Percentiles rank a stretch among this genome's conserved stretches.
Conservation (phyloP, 2,329 filamentous ascomycete genomes). For the Diplodia seriata region DNA sequence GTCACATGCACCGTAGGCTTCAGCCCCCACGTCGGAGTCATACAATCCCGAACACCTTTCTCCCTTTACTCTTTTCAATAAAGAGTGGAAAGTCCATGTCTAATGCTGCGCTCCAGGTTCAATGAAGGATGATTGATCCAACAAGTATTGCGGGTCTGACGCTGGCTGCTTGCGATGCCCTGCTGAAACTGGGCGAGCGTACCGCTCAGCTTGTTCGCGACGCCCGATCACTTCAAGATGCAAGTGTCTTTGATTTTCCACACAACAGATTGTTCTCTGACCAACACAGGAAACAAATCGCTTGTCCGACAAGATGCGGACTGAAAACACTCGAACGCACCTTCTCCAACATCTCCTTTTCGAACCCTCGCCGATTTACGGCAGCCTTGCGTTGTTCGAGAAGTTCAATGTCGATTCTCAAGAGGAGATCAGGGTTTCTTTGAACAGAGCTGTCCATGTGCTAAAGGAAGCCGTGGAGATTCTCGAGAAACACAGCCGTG, state of each 20-base stretch:
- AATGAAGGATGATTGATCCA: conserved; percentile 33
- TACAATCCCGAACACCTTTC: too few relatives aligned
- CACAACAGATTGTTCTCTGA: too few relatives aligned
- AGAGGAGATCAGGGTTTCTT: conserved; percentile 33
- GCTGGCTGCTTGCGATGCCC: conserved; percentile 33
- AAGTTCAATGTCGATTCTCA: conserved; percentile 34
- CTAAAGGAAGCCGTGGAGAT: conserved; percentile 33
- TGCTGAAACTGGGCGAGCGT: conserved; percentile 35
- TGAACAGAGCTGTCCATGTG: conserved; percentile 21
- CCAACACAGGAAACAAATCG: conserved; percentile 22
- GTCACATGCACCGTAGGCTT: too few relatives aligned
- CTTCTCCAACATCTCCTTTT: conserved; percentile 33
- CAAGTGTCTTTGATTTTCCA: background rate
- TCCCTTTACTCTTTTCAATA: too few relatives aligned
- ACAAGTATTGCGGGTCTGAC: conserved; percentile 31
- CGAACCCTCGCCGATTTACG: conserved; percentile 31
- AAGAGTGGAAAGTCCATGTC: too few relatives aligned
- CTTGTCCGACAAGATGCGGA: conserved; percentile 19
- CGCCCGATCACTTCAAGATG: conserved; percentile 33
- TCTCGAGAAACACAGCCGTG: conserved; percentile 13
- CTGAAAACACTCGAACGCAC: conserved; percentile 34
- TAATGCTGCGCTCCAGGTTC: background rate
- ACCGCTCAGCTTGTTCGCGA: conserved; percentile 35
- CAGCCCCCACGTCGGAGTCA: background rate
- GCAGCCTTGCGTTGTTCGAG: conserved; percentile 27